Evolutionary conservation across 1,284 basidiomycete genomes (phyloP).

Genomic region (Phlebopus sp.): DNA sequence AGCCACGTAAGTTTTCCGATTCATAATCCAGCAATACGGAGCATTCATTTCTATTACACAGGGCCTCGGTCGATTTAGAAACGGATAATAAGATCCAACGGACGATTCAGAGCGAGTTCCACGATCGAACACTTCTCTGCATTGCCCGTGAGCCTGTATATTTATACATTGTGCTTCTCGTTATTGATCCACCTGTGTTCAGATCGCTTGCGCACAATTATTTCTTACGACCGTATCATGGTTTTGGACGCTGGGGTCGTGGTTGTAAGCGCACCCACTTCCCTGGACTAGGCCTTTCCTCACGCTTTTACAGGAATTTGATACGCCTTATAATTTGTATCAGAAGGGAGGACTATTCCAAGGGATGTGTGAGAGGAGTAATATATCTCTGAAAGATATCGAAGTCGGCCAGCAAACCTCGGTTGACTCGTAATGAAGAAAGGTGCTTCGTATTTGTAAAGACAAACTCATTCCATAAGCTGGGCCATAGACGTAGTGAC

Average conservation of each 20-base stretch:
- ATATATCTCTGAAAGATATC: constrained; percentile 54
- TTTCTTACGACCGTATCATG: constrained; percentile 75
- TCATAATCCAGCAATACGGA: neutral
- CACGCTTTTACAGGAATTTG: constrained; percentile 53
- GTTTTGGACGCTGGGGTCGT: constrained; percentile 71
- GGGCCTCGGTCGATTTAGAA: constrained; percentile 64
- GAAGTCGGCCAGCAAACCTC: constrained; percentile 20
- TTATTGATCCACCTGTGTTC: neutral
- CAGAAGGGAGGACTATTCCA: constrained; percentile 58
- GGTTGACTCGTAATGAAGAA: too few relatives aligned
- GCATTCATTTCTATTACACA: constrained; percentile 13
- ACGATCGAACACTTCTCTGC: constrained; percentile 58
- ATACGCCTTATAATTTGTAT: constrained; percentile 63
- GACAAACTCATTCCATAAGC: too few relatives aligned
- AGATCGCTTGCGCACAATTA: constrained; percentile 76
- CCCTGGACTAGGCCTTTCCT: neutral
- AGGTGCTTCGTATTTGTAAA: too few relatives aligned
- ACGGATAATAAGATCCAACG: constrained; percentile 72
- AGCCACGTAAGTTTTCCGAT: constrained; percentile 40
- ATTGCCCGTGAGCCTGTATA: constrained; percentile 49
- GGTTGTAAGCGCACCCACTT: constrained; percentile 41
- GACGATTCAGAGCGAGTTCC: constrained; percentile 67
- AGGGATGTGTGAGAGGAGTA: constrained; percentile 63
- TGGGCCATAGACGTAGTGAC: too few relatives aligned
- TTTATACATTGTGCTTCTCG: constrained; percentile 1